phyloP scores from a whole-genome alignment of 2,329 filamentous ascomycete species.

The Colletotrichum godetiae region DNA sequence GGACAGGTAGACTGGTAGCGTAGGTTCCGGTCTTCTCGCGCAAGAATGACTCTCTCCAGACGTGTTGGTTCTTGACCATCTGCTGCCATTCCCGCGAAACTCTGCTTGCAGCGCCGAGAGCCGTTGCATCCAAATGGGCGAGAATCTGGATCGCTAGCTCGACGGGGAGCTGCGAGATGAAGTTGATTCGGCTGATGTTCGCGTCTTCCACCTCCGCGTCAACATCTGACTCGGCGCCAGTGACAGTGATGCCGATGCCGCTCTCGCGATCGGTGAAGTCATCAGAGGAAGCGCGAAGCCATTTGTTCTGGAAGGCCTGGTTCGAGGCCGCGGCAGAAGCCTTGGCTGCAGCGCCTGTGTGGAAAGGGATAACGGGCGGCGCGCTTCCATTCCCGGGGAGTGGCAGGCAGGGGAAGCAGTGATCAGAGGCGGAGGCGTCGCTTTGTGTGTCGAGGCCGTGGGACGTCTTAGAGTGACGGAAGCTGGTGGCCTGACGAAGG shows the following conservation, averaged over 20 bases:
- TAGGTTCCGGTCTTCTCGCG: conserved; percentile 70
- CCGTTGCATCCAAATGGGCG: conserved; percentile 64
- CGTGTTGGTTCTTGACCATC: conserved; percentile 63
- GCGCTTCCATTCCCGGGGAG: conserved; percentile 62
- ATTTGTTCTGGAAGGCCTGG: conserved; percentile 52
- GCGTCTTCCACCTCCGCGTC: conserved; percentile 50
- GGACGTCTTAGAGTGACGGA: conserved; percentile 59
- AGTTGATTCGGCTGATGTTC: conserved; percentile 66
- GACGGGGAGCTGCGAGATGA: conserved; percentile 64
- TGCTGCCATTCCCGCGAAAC: conserved; percentile 65
- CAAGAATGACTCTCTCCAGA: conserved; percentile 74
- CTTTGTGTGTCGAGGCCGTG: conserved; percentile 53
- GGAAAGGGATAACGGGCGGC: conserved; percentile 70
- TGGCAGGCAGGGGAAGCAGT: conserved; percentile 43
- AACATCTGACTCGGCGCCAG: conserved; percentile 52
- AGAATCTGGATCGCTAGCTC: conserved; percentile 72
- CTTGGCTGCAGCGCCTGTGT: conserved; percentile 71
- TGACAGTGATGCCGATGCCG: conserved; percentile 71
- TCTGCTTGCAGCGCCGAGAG: conserved; percentile 58
- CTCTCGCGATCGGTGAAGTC: conserved; percentile 70
- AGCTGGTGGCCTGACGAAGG: conserved; percentile 62
- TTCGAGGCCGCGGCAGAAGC: conserved; percentile 71
- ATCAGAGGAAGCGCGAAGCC: conserved; percentile 55
- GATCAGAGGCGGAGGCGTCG: conserved; percentile 42
- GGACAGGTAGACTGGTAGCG: conserved; percentile 65